A percentile compares a stretch with the other conserved stretches of the same genome.
phyloP scores from a whole-genome alignment of 1,139 yeast genomes.

The Debaryomyces subglobosus region DNA sequence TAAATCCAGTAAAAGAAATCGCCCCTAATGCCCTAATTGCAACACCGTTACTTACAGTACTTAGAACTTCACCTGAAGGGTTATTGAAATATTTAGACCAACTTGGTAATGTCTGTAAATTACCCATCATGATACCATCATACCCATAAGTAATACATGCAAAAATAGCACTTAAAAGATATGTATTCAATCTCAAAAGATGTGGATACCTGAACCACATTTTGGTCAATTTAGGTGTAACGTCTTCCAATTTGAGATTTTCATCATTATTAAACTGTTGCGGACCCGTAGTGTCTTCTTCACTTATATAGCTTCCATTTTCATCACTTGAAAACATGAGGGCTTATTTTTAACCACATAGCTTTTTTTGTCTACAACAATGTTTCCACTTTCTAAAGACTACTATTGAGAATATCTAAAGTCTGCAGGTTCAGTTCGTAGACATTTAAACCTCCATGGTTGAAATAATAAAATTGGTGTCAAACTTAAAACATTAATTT shows the following conservation, averaged over 20 bases:
- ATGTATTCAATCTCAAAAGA: slow-evolving; percentile 35
- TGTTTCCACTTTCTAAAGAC: too few species aligned
- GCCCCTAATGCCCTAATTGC: neutral
- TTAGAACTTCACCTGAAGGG: neutral
- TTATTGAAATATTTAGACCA: neutral
- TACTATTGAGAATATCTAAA: too few species aligned
- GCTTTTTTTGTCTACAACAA: too few species aligned
- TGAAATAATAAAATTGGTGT: too few species aligned
- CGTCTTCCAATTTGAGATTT: slow-evolving; percentile 1
- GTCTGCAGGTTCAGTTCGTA: neutral
- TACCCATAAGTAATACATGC: slow-evolving; percentile 47
- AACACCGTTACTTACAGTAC: neutral
- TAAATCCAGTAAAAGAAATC: neutral
- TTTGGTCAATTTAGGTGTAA: neutral
- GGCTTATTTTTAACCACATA: neutral
- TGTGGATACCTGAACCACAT: slow-evolving; percentile 31
- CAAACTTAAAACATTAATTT: too few species aligned
- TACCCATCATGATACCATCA: slow-evolving; percentile 55
- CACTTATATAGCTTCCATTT: neutral
- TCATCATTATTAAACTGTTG: neutral
- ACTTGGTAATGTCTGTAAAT: slow-evolving; percentile 44
- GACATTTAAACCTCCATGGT: neutral
- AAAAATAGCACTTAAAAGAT: slow-evolving; percentile 9
- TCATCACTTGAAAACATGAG: neutral
- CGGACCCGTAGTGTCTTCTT: neutral